These are phyloP conservation scores for Rhododendron mucronatum DNA, from an alignment of 148 eudicot genomes.

Conservation along the genomic window DNA sequence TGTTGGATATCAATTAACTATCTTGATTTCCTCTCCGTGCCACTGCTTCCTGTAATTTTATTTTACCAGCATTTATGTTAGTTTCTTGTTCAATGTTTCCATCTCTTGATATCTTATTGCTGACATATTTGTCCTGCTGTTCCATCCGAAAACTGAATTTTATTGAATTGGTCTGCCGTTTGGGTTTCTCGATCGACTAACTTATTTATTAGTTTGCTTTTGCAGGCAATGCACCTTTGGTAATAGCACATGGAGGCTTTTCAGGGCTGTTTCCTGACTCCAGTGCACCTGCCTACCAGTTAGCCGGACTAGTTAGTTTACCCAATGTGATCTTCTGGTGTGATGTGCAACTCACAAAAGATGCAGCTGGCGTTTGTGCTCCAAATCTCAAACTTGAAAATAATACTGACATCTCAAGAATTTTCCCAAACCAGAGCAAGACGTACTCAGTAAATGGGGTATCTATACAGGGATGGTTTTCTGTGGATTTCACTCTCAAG, in stretches of 20 bases:
- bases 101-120: neutral
- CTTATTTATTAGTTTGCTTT: conserved; percentile 8
- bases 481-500: conserved; percentile 56
- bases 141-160: neutral
- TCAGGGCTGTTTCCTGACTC: conserved; percentile 69
- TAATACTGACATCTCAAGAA: conserved; percentile 17
- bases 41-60: neutral
- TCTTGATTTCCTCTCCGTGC: neutral
- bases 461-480: conserved; percentile 42
- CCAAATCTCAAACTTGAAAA: conserved; percentile 52
- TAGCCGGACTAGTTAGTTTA: conserved; percentile 33
- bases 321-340: conserved; percentile 53
- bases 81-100: neutral
- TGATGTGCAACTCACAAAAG: conserved; percentile 74
- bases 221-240: conserved; percentile 56
- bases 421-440: conserved; percentile 15
- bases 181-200: neutral
- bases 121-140: neutral
- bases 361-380: conserved; percentile 63
- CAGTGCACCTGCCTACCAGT: conserved; percentile 39
- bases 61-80: neutral
- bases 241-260: conserved; percentile 62
- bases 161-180: neutral
- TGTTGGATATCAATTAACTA: neutral
- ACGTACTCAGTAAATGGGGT: conserved; percentile 58